These are phyloP conservation scores for Mucor plumbeus DNA, from an alignment of 371 early-diverging fungal genomes.

Conservation along the genomic window DNA sequence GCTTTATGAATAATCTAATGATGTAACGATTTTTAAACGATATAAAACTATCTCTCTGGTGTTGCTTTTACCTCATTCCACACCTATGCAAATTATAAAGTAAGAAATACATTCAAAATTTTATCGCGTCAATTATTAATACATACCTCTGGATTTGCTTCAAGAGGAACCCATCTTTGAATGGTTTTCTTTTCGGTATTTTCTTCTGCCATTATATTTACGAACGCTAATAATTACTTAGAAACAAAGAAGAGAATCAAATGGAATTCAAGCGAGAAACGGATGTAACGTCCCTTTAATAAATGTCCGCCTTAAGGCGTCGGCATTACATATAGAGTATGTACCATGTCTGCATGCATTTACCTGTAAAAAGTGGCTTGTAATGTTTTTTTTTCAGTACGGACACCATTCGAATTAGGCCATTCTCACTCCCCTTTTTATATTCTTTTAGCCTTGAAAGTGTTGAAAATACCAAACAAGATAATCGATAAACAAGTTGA, in stretches of 20 bases:
- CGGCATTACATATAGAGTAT: neutral
- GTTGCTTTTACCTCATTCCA: constrained; percentile 61
- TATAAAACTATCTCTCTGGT: neutral
- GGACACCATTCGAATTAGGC: neutral
- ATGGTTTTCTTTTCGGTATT: neutral
- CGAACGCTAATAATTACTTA: no score
- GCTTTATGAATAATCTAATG: constrained; percentile 59
- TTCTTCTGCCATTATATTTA: constrained; percentile 1
- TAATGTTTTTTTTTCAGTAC: neutral
- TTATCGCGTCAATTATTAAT: neutral
- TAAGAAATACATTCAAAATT: neutral
- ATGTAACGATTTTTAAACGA: neutral
- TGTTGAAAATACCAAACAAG: neutral
- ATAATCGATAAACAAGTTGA: neutral
- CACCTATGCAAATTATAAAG: constrained; percentile 41
- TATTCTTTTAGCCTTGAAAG: constrained; percentile 1
- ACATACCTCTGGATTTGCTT: constrained; percentile 81
- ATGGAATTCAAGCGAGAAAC: neutral
- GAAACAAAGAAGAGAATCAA: neutral
- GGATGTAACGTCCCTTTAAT: neutral
- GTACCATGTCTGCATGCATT: neutral
- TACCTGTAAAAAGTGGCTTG: neutral
- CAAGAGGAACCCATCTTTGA: constrained; percentile 77
- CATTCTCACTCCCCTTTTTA: neutral
- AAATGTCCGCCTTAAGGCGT: neutral